phyloP scores from a whole-genome alignment of 495 filamentous ascomycete genomes.

The Penicillium soppii region DNA sequence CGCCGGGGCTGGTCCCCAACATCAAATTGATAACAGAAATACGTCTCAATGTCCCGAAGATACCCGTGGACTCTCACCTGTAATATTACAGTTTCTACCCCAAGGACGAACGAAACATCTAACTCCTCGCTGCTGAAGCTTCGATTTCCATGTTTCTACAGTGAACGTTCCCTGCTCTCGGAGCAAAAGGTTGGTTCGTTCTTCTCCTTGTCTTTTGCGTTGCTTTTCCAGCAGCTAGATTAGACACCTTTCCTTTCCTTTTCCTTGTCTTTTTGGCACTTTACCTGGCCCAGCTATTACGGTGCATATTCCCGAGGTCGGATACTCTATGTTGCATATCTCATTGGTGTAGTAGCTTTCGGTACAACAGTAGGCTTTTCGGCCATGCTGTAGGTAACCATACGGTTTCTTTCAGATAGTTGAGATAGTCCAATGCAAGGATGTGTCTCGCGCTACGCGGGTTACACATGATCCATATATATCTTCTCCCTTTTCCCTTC shows the following conservation, averaged over 20 bases:
- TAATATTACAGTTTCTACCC: conserved; percentile 20
- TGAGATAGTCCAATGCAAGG: conserved; percentile 22
- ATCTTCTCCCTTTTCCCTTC: background rate
- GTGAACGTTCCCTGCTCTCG: conserved; percentile 18
- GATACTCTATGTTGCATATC: conserved; percentile 18
- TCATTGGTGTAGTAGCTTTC: conserved; percentile 12
- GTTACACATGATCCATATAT: conserved; percentile 6
- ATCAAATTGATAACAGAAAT: background rate
- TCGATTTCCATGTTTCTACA: conserved; percentile 5
- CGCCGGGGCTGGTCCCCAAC: conserved; percentile 39
- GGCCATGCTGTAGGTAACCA: conserved; percentile 31
- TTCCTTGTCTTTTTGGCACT: conserved; percentile 7
- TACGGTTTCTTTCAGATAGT: conserved; percentile 26
- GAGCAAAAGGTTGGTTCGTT: conserved; percentile 43
- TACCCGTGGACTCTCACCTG: conserved; percentile 7
- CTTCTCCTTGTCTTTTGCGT: conserved; percentile 29
- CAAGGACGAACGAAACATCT: conserved; percentile 18
- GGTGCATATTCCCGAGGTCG: conserved; percentile 5
- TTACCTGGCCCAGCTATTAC: conserved; percentile 4
- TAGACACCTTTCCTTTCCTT: conserved; percentile 5
- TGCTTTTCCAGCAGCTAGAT: conserved; percentile 16
- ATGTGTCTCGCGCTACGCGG: conserved; percentile 8
- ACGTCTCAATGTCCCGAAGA: background rate
- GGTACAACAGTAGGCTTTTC: conserved; percentile 9
- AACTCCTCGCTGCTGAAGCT: conserved; percentile 10